Base-by-base conservation (phyloP, 169 alveolate genomes). In the Pseudocohnilembus persalinus region DNA sequence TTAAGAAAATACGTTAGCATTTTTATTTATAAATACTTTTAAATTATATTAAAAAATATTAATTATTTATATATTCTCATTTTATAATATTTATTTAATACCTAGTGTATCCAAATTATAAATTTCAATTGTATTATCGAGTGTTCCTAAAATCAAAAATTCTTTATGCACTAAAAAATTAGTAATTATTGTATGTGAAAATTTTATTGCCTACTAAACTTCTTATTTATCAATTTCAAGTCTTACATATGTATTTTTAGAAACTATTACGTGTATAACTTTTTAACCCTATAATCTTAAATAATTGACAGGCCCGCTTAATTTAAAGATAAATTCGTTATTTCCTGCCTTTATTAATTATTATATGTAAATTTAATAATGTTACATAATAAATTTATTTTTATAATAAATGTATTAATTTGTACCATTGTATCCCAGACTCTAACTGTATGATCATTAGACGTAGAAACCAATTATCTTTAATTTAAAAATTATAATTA, bases 371-470 rank as follows among this genome's bases (percentile, higher is more conserved):
- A 29, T 16, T 16, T n/a, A 20, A 49, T 11, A 49, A 11, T 76
- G 31, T 31, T 1, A 77, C 11, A 25, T 28, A 29, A 29, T 0
- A 79, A 32, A 4, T 32, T 32, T 25, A 26, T 64, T 32, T 0
- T 63, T 1, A 0, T 79, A 20, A 26, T 29, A 0, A 15, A 25
- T 49, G 11, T 0, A 15, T 49, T 1, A 33, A 33, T 11, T 24
- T 20, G 29, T 74, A 82, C 84, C 72, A 81, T 84, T 31, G 88
- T 76, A 88, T 91, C 90, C 96, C 97, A 94, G 0, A 88, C 49
- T 83, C 96, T 80, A 11, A 94, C 85, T 20, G 96, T 92, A n/a
- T 93, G 83, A 68, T 94, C 97, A 29, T 84, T 85, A 72, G 95
- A 89, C 4, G 94, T 85, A 34, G 95, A 90, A 82, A 92, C 84